phyloP scores from a whole-genome alignment of 306 rosid genomes.

The Prunus mira region DNA sequence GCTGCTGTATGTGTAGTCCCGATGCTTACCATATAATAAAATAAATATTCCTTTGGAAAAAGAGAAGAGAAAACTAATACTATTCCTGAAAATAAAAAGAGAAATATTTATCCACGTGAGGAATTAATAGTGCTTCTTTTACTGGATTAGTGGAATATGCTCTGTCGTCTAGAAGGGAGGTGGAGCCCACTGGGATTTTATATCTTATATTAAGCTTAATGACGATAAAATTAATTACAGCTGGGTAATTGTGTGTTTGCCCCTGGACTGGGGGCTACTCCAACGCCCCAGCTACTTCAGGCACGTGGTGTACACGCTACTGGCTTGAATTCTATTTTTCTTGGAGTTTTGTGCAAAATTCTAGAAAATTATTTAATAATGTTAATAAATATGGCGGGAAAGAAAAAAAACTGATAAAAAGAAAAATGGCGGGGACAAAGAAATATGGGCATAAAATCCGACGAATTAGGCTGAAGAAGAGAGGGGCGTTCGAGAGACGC shows the following conservation, averaged over 20 bases:
- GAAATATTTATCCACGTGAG: not conserved
- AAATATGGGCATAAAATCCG: not conserved
- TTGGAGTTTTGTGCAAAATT: not conserved
- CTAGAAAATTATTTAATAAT: not conserved
- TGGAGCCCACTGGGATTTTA: slow-evolving; percentile 15
- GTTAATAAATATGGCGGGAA: not conserved
- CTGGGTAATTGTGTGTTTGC: not conserved
- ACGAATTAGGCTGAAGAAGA: too few species aligned
- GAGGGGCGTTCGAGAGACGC: slow-evolving; percentile 13
- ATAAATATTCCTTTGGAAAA: too few species aligned
- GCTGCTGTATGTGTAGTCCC: too few species aligned
- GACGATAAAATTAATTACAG: not conserved
- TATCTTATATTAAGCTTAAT: not conserved
- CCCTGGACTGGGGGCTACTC: not conserved
- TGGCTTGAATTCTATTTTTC: not conserved
- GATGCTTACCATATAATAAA: too few species aligned
- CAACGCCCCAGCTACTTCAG: not conserved
- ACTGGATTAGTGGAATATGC: not conserved
- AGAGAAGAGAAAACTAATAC: too few species aligned
- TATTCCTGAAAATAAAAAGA: too few species aligned
- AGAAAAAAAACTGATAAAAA: not conserved
- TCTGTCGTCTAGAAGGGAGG: too few species aligned
- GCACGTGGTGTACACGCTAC: not conserved
- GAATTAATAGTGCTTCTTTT: not conserved
- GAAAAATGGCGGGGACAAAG: not conserved